phyloP scores from a whole-genome alignment of 768 basidiomycete species.

The Tricholoma flavovirens region DNA sequence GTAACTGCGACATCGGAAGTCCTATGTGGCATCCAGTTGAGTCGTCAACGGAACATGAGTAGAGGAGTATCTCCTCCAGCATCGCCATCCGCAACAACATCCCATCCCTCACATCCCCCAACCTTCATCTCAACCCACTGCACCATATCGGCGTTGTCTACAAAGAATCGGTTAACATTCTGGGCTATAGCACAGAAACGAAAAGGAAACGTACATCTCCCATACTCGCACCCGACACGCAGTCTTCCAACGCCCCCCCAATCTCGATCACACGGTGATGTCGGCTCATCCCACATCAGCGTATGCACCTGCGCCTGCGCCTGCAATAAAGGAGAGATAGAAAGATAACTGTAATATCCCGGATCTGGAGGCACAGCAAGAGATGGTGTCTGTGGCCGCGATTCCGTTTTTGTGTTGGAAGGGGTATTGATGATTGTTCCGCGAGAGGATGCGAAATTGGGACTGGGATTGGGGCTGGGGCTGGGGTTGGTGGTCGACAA shows the following conservation, averaged over 20 bases:
- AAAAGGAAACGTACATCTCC: constrained; percentile 13
- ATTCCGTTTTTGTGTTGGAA: neutral
- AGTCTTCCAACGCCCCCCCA: constrained; percentile 15
- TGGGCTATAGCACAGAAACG: too few species aligned
- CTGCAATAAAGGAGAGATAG: too few species aligned
- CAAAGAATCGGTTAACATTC: too few species aligned
- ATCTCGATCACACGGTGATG: constrained; percentile 1
- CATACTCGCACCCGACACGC: constrained; percentile 17
- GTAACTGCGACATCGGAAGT: too few species aligned
- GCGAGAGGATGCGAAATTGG: neutral
- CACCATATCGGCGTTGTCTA: constrained; percentile 16
- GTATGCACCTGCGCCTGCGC: neutral
- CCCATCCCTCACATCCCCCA: neutral
- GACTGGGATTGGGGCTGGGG: too few species aligned
- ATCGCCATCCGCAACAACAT: too few species aligned
- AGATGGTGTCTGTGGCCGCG: neutral
- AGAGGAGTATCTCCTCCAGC: too few species aligned
- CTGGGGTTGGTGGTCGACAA: neutral
- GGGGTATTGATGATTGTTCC: neutral
- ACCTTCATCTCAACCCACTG: neutral
- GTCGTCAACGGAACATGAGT: too few species aligned
- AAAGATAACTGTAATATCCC: neutral
- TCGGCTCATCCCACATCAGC: constrained; percentile 4
- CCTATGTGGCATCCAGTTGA: too few species aligned
- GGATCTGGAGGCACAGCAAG: neutral